Evolutionary conservation across 1,284 basidiomycete species (phyloP).

Genomic region (Ustilago sp.): DNA sequence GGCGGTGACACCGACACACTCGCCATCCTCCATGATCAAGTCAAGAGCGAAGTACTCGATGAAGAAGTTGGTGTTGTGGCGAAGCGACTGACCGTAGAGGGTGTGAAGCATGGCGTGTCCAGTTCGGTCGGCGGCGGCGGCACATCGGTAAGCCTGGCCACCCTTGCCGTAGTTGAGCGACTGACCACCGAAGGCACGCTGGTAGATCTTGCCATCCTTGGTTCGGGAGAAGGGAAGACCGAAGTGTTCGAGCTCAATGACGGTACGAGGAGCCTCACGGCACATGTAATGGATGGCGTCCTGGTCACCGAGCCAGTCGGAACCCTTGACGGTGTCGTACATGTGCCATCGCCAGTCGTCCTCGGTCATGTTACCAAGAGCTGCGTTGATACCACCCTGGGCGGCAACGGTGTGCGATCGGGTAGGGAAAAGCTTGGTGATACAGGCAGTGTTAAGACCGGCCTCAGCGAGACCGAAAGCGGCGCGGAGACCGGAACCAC

Average conservation of each 20-base stretch:
- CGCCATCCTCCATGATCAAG: constrained; percentile 97
- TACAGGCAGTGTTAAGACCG: constrained; percentile 92
- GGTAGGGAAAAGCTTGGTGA: constrained; percentile 99
- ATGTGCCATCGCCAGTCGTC: constrained; percentile 99
- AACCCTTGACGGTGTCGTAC: constrained; percentile 99
- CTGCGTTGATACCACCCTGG: constrained; percentile 99
- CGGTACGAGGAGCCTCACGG: constrained; percentile 90
- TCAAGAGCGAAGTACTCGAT: constrained; percentile 98
- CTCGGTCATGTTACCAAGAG: constrained; percentile 82
- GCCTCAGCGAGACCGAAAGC: constrained; percentile 99
- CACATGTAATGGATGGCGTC: constrained; percentile 99
- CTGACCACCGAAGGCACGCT: constrained; percentile 98
- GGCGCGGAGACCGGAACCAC: constrained; percentile 96
- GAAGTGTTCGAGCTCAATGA: constrained; percentile 97
- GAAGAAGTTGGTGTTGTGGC: constrained; percentile 99
- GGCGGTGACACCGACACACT: constrained; percentile 99
- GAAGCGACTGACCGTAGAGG: constrained; percentile 97
- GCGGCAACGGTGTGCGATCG: constrained; percentile 98
- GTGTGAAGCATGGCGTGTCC: constrained; percentile 99
- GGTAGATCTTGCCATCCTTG: constrained; percentile 99
- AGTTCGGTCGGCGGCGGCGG: constrained; percentile 97
- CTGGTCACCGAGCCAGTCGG: constrained; percentile 99
- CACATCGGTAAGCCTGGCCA: constrained; percentile 98
- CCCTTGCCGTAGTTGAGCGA: constrained; percentile 97
- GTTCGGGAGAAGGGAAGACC: constrained; percentile 99